These are phyloP conservation scores for Syncephalastrum monosporum DNA, from an alignment of 371 early-diverging fungal genomes.

Conservation along the genomic window DNA sequence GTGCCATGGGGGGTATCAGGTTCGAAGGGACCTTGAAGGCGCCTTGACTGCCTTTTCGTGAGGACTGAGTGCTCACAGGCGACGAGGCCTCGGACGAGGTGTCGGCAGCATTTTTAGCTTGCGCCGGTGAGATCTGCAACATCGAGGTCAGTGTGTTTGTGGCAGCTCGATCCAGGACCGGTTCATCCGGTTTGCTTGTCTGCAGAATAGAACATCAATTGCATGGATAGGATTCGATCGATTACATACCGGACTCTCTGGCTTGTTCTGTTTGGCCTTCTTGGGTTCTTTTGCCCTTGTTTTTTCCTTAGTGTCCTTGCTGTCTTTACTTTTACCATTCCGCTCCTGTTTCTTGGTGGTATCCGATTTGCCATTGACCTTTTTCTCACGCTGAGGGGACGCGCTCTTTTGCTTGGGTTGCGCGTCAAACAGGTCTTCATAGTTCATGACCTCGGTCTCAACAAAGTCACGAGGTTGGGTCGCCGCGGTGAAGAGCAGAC, in stretches of 20 bases:
- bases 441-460: too few relatives aligned
- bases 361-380: too few relatives aligned
- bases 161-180: background rate
- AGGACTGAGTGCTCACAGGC: background rate
- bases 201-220: background rate
- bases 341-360: too few relatives aligned
- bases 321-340: too few relatives aligned
- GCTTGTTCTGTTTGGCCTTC: background rate
- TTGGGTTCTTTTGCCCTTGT: slow-evolving; percentile 3
- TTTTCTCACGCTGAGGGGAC: too few relatives aligned
- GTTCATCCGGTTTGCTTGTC: background rate
- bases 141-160: background rate
- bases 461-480: too few relatives aligned
- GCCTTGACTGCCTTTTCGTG: slow-evolving; percentile 7
- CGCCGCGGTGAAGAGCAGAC: too few relatives aligned
- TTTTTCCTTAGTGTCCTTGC: background rate
- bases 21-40: slow-evolving; percentile 18
- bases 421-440: too few relatives aligned
- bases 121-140: too few relatives aligned
- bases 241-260: background rate
- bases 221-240: background rate
- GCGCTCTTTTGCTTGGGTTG: too few relatives aligned
- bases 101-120: slow-evolving; percentile 2
- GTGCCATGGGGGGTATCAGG: slow-evolving; percentile 33
- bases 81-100: background rate